Conservation (phyloP, 2,329 filamentous ascomycete genomes). For the Botryotinia calthae region DNA sequence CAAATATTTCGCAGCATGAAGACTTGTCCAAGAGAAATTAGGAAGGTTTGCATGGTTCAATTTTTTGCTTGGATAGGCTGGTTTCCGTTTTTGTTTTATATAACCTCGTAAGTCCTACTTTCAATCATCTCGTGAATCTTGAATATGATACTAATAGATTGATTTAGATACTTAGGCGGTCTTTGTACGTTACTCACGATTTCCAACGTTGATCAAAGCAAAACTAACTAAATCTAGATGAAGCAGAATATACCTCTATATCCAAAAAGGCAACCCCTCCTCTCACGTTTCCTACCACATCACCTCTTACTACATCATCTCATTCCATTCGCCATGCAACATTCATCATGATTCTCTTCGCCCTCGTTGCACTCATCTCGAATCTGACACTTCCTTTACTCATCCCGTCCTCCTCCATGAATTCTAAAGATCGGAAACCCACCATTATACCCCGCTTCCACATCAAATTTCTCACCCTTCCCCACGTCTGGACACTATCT, state of each 20-base stretch:
- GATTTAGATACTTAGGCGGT: constrained; percentile 18
- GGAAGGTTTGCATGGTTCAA: constrained; percentile 32
- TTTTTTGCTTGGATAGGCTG: constrained; percentile 40
- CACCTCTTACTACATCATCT: neutral
- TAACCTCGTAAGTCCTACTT: constrained; percentile 32
- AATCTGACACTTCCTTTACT: constrained; percentile 16
- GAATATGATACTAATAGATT: neutral
- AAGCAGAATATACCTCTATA: constrained; percentile 16
- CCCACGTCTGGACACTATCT: constrained; percentile 15
- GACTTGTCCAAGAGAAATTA: constrained; percentile 18
- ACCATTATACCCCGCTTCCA: neutral
- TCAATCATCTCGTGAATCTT: neutral
- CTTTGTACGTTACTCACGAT: constrained; percentile 11
- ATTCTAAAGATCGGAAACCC: neutral
- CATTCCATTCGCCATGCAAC: constrained; percentile 21
- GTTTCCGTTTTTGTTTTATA: constrained; percentile 41
- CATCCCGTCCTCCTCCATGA: neutral
- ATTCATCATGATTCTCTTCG: constrained; percentile 18
- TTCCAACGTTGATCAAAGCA: neutral
- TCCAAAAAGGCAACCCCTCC: constrained; percentile 3
- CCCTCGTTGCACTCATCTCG: constrained; percentile 13
- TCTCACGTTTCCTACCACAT: neutral
- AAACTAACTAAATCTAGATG: neutral
- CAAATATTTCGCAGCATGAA: constrained; percentile 16
- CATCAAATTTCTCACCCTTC: constrained; percentile 10